A percentile compares a stretch with the other conserved stretches of the same genome.
Conservation (phyloP, 2,329 filamentous ascomycete genomes). For the Whalleya microplaca region DNA sequence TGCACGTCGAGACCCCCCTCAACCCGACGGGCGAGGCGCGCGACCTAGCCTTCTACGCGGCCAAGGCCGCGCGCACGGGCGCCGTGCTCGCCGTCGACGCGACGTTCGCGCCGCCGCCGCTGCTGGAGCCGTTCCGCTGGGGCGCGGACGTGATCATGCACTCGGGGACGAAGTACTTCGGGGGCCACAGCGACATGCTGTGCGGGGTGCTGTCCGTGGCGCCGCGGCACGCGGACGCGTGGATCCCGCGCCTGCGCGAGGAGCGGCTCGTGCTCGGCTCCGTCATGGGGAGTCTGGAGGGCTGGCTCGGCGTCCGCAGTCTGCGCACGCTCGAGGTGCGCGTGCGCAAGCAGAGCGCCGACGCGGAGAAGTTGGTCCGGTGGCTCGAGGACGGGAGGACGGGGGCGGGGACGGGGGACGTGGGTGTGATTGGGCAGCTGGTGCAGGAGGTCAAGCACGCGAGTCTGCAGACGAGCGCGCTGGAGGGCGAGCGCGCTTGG, state of each 20-base stretch:
- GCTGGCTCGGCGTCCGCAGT: constrained; percentile 88
- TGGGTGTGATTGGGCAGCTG: constrained; percentile 49
- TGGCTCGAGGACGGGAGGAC: constrained; percentile 61
- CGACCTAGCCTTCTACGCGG: constrained; percentile 72
- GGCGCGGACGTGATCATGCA: constrained; percentile 92
- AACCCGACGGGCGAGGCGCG: constrained; percentile 87
- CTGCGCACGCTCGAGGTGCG: constrained; percentile 84
- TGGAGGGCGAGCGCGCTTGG: constrained; percentile 66
- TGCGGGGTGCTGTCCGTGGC: constrained; percentile 79
- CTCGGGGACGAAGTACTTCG: constrained; percentile 93
- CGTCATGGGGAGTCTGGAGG: constrained; percentile 88
- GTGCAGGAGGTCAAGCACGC: constrained; percentile 74
- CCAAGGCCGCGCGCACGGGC: constrained; percentile 68
- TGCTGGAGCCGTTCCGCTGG: constrained; percentile 81
- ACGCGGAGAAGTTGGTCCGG: constrained; percentile 67
- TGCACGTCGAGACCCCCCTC: constrained; percentile 91
- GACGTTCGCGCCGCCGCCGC: constrained; percentile 88
- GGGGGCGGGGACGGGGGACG: constrained; percentile 36
- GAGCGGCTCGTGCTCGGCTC: constrained; percentile 80
- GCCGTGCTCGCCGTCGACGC: constrained; percentile 83
- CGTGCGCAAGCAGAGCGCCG: constrained; percentile 75
- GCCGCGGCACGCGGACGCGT: constrained; percentile 52
- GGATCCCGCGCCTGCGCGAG: constrained; percentile 61
- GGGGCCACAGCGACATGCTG: constrained; percentile 91
- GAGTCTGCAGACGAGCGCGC: constrained; percentile 70